phyloP scores from a whole-genome alignment of 495 filamentous ascomycete genomes.

The Penicillium pulvis region DNA sequence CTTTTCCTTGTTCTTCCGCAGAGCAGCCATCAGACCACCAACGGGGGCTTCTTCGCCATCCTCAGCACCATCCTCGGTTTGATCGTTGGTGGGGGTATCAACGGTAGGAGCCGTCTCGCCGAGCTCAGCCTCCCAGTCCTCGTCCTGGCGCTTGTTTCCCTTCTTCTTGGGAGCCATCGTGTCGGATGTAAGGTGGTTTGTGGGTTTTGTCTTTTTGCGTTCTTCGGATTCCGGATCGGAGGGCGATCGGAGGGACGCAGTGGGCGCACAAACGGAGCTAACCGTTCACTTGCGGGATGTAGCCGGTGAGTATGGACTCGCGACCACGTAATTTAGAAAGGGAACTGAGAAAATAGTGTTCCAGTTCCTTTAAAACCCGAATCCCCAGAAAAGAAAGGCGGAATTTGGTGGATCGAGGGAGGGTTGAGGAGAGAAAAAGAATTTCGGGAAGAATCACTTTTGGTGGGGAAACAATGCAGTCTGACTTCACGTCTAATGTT shows the following conservation, averaged over 20 bases:
- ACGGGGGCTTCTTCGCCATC: slow-evolving; percentile 55
- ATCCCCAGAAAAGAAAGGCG: slow-evolving; percentile 28
- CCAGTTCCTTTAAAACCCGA: slow-evolving; percentile 12
- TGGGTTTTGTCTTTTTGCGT: slow-evolving; percentile 8
- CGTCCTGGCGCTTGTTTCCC: slow-evolving; percentile 80
- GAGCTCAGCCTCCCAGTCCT: slow-evolving; percentile 97
- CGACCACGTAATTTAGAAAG: slow-evolving; percentile 14
- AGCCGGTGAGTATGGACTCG: slow-evolving; percentile 9
- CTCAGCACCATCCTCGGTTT: slow-evolving; percentile 37
- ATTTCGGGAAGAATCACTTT: slow-evolving; percentile 34
- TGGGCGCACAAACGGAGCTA: slow-evolving; percentile 39
- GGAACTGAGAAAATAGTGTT: slow-evolving; percentile 15
- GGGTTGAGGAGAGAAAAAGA: slow-evolving; percentile 28
- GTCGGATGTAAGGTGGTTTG: slow-evolving; percentile 1
- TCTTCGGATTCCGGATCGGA: slow-evolving; percentile 18
- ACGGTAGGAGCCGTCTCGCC: slow-evolving; percentile 68
- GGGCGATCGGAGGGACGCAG: slow-evolving; percentile 21
- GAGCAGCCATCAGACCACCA: slow-evolving; percentile 78
- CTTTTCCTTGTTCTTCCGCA: slow-evolving; percentile 88
- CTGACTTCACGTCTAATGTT: slow-evolving; percentile 21
- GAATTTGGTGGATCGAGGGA: slow-evolving; percentile 21
- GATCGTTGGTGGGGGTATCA: slow-evolving; percentile 50
- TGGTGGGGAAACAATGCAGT: slow-evolving; percentile 30
- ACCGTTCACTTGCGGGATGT: slow-evolving; percentile 31
- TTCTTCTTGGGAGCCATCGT: slow-evolving; percentile 93